A percentile compares a stretch with the other conserved stretches of the same genome.
Conservation (phyloP, 2,329 filamentous ascomycete species). For the Verticillium klebahnii region DNA sequence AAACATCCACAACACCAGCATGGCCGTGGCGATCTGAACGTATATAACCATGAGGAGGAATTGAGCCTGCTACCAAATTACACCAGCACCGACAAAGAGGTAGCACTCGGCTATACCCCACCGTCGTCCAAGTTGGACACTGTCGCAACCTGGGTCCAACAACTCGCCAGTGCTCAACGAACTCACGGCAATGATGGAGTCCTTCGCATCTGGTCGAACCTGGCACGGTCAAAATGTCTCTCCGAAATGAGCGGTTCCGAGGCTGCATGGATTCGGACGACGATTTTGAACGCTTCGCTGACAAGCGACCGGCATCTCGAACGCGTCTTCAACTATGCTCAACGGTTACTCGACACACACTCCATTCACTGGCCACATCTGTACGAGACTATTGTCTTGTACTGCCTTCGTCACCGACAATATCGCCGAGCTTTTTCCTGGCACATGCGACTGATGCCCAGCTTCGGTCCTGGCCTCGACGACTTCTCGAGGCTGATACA, state of each 20-base stretch:
- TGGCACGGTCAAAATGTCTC: slow-evolving; percentile 18
- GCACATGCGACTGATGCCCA: slow-evolving; percentile 40
- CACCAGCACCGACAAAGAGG: slow-evolving; percentile 1
- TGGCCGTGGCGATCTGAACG: neutral
- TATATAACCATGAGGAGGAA: neutral
- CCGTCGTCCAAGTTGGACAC: slow-evolving; percentile 3
- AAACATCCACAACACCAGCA: neutral
- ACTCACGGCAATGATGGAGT: slow-evolving; percentile 17
- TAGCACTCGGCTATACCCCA: neutral
- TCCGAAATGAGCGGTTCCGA: slow-evolving; percentile 16
- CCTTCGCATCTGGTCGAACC: slow-evolving; percentile 18
- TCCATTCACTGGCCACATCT: slow-evolving; percentile 43
- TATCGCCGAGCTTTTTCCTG: slow-evolving; percentile 37
- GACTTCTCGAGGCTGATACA: slow-evolving; percentile 38
- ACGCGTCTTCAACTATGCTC: slow-evolving; percentile 31
- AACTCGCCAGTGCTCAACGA: slow-evolving; percentile 14
- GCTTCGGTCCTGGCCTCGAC: slow-evolving; percentile 34
- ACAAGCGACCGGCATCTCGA: slow-evolving; percentile 20
- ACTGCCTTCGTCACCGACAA: slow-evolving; percentile 33
- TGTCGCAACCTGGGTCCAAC: slow-evolving; percentile 14
- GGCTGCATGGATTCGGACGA: slow-evolving; percentile 22
- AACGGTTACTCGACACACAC: slow-evolving; percentile 35
- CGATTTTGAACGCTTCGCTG: slow-evolving; percentile 22
- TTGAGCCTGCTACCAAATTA: neutral
- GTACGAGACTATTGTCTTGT: slow-evolving; percentile 41